Evolutionary conservation across 2,329 filamentous ascomycete genomes (phyloP).

Genomic region (Hypomyces perniciosus): DNA sequence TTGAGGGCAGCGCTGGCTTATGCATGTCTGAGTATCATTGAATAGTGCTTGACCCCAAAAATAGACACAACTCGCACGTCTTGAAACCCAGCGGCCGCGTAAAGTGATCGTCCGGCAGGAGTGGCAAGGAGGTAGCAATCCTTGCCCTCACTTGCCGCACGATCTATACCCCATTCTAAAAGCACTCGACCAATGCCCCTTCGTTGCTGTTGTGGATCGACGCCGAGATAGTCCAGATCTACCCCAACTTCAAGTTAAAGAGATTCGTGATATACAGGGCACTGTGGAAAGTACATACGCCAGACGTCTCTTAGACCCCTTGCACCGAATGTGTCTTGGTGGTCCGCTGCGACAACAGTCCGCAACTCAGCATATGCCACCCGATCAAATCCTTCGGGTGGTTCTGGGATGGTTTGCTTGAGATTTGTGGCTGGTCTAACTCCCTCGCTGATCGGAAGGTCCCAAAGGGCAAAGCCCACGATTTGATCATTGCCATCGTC

Average conservation of each 20-base stretch:
- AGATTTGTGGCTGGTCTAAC: constrained; percentile 2
- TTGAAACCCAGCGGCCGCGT: constrained; percentile 9
- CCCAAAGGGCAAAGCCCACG: constrained; percentile 19
- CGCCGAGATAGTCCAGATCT: constrained; percentile 17
- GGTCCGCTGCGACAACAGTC: constrained; percentile 4
- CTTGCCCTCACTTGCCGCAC: constrained; percentile 7
- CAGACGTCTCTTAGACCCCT: constrained; percentile 13
- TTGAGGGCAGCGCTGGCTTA: no score
- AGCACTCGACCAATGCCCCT: constrained; percentile 16
- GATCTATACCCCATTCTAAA: constrained; percentile 14
- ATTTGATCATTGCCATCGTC: constrained; percentile 13
- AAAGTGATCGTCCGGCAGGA: constrained; percentile 11
- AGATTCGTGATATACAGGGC: not conserved
- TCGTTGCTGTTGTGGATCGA: constrained; percentile 15
- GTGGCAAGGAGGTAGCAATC: constrained; percentile 15
- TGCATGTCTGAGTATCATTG: constrained; percentile 9
- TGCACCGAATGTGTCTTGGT: constrained; percentile 13
- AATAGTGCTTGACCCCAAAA: constrained; percentile 11
- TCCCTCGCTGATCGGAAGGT: constrained; percentile 7
- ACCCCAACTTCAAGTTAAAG: not conserved
- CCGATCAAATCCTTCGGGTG: constrained; percentile 12
- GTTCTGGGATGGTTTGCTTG: constrained; percentile 1
- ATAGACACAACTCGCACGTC: constrained; percentile 7
- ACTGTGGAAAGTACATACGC: constrained; percentile 10
- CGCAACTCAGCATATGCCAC: constrained; percentile 13